Evolutionary conservation across 371 early-diverging fungal species (phyloP).

Genomic region (Mucor saturninus): DNA sequence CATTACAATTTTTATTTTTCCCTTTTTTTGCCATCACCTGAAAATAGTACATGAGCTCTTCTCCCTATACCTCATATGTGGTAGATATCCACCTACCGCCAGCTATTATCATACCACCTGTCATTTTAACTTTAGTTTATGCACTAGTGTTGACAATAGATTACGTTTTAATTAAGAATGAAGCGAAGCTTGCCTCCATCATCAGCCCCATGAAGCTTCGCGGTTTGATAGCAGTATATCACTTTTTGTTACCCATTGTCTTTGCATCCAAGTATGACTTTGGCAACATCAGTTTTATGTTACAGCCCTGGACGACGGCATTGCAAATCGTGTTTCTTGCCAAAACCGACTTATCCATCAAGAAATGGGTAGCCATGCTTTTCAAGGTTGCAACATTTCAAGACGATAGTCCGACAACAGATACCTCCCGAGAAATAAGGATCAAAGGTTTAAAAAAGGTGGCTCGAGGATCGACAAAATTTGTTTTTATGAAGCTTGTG

Average conservation of each 20-base stretch:
- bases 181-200: constrained; percentile 6
- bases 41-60: background rate
- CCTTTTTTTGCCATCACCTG: no score
- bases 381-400: constrained; percentile 17
- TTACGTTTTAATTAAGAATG: constrained; percentile 14
- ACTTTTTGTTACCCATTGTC: constrained; percentile 18
- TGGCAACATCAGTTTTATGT: constrained; percentile 28
- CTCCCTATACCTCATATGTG: constrained; percentile 7
- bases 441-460: constrained; percentile 7
- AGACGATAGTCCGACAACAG: constrained; percentile 15
- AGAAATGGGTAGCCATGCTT: constrained; percentile 8
- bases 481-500: constrained; percentile 11
- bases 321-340: constrained; percentile 21
- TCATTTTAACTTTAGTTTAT: background rate
- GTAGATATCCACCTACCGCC: constrained; percentile 13
- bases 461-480: constrained; percentile 12
- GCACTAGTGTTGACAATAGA: constrained; percentile 3
- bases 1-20: no score
- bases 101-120: constrained; percentile 7
- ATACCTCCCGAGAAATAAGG: constrained; percentile 2
- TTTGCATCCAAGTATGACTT: constrained; percentile 18
- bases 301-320: constrained; percentile 21
- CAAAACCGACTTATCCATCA: constrained; percentile 1
- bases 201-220: constrained; percentile 8
- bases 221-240: constrained; percentile 9